These are phyloP conservation scores for Capillidium heterosporum DNA, from an alignment of 371 early-diverging fungal genomes.

Conservation along the genomic window DNA sequence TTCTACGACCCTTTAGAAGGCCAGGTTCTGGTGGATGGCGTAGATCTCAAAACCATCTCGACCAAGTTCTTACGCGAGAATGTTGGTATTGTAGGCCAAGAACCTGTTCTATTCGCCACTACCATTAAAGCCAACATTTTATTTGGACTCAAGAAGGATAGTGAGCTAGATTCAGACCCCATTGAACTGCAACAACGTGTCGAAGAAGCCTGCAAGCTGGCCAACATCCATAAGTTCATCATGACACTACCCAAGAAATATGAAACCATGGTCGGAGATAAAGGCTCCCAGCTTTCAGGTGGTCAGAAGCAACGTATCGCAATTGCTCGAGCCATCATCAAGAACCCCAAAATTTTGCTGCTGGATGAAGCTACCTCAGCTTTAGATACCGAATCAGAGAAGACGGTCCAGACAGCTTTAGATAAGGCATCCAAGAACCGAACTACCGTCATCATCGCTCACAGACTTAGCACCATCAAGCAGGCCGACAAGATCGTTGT, in stretches of 20 bases:
- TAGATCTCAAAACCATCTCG: constrained; percentile 37
- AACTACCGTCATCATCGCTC: constrained; percentile 86
- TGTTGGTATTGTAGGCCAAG: constrained; percentile 75
- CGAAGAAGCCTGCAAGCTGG: constrained; percentile 28
- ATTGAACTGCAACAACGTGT: constrained; percentile 9
- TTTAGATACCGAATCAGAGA: constrained; percentile 64
- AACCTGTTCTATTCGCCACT: constrained; percentile 67
- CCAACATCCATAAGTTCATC: constrained; percentile 61
- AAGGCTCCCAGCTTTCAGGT: constrained; percentile 44
- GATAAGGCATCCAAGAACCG: constrained; percentile 54
- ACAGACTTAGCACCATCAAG: constrained; percentile 58
- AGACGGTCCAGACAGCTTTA: constrained; percentile 53
- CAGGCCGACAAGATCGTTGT: constrained; percentile 74
- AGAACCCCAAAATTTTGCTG: constrained; percentile 36
- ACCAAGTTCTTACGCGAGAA: constrained; percentile 40
- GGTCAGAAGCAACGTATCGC: constrained; percentile 59
- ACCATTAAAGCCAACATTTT: constrained; percentile 73
- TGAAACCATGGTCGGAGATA: constrained; percentile 46
- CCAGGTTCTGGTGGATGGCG: constrained; percentile 21
- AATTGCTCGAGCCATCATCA: constrained; percentile 38
- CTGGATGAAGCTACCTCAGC: constrained; percentile 57
- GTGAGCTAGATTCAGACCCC: background rate
- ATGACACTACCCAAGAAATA: constrained; percentile 46
- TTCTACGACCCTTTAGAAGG: constrained; percentile 51
- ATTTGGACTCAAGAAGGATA: constrained; percentile 30